Evolutionary conservation across 2,329 filamentous ascomycete genomes (phyloP).

Genomic region (Lachnellula cervina): DNA sequence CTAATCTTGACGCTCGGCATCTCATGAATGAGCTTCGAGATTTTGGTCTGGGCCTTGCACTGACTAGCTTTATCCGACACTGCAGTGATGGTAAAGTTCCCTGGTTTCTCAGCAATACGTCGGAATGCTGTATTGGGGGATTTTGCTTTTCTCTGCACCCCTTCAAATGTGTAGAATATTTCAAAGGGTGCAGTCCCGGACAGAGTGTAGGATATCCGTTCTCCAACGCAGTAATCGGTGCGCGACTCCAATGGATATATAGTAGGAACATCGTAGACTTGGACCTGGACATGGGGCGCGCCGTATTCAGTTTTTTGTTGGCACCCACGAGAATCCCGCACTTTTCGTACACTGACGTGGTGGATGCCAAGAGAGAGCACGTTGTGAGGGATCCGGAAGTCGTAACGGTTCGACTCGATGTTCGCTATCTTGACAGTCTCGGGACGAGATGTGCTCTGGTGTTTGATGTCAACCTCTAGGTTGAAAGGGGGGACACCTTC

Average conservation of each 20-base stretch:
- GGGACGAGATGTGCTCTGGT: conserved; percentile 73
- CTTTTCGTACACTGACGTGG: conserved; percentile 80
- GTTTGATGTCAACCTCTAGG: conserved; percentile 88
- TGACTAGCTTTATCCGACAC: conserved; percentile 84
- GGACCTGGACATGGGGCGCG: conserved; percentile 76
- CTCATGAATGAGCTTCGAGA: conserved; percentile 81
- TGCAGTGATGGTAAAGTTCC: conserved; percentile 80
- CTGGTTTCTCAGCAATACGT: conserved; percentile 86
- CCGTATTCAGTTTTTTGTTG: conserved; percentile 69
- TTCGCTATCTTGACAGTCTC: conserved; percentile 79
- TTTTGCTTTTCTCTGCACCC: conserved; percentile 70
- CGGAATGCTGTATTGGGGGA: conserved; percentile 79
- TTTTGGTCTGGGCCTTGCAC: conserved; percentile 73
- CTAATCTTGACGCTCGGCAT: conserved; percentile 89
- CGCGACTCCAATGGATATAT: conserved; percentile 84
- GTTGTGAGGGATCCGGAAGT: conserved; percentile 78
- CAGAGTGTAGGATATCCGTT: conserved; percentile 87
- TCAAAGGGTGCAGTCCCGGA: conserved; percentile 90
- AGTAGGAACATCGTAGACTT: conserved; percentile 87
- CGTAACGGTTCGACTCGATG: conserved; percentile 68
- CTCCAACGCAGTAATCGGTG: conserved; percentile 89
- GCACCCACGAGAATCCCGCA: conserved; percentile 83
- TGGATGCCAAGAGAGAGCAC: conserved; percentile 86
- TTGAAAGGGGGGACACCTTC: conserved; percentile 83
- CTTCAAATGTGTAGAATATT: conserved; percentile 86